phyloP scores from a whole-genome alignment of 2,329 filamentous ascomycete genomes.

The Trichophyton equinum region DNA sequence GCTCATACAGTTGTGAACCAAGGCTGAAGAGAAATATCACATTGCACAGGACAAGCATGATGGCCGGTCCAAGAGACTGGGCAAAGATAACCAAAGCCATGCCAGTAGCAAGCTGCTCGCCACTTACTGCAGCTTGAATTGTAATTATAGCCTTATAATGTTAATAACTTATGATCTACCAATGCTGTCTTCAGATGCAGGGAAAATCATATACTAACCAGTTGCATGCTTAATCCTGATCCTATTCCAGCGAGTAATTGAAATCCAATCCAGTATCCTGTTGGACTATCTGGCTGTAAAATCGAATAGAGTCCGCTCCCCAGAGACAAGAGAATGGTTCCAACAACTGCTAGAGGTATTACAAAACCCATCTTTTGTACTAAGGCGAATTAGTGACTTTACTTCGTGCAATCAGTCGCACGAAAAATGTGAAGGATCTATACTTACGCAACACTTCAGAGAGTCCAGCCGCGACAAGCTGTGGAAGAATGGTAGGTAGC shows the following conservation, averaged over 20 bases:
- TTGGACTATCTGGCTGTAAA: constrained; percentile 15
- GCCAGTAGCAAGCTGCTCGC: constrained; percentile 10
- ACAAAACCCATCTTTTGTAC: not conserved
- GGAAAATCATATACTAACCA: constrained; percentile 8
- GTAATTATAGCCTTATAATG: not conserved
- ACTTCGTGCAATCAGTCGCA: no score
- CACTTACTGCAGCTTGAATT: not conserved
- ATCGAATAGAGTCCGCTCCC: constrained; percentile 24
- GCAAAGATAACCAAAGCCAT: constrained; percentile 21
- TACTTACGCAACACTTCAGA: constrained; percentile 12
- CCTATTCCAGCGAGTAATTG: constrained; percentile 20
- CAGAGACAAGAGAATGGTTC: constrained; percentile 20
- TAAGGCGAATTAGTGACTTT: not conserved
- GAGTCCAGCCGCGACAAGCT: constrained; percentile 14
- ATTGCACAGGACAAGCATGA: not conserved
- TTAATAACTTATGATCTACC: not conserved
- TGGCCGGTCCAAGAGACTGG: not conserved
- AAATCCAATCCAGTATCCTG: constrained; percentile 21
- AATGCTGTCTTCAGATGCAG: not conserved
- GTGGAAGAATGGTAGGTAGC: constrained; percentile 24
- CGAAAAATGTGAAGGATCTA: no score
- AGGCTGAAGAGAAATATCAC: not conserved
- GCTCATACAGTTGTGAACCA: not conserved
- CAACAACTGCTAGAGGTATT: constrained; percentile 20
- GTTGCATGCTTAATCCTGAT: constrained; percentile 17